A percentile compares a stretch with the other conserved stretches of the same genome.
phyloP scores from a whole-genome alignment of 1,284 basidiomycete species.

The Somion occarium region DNA sequence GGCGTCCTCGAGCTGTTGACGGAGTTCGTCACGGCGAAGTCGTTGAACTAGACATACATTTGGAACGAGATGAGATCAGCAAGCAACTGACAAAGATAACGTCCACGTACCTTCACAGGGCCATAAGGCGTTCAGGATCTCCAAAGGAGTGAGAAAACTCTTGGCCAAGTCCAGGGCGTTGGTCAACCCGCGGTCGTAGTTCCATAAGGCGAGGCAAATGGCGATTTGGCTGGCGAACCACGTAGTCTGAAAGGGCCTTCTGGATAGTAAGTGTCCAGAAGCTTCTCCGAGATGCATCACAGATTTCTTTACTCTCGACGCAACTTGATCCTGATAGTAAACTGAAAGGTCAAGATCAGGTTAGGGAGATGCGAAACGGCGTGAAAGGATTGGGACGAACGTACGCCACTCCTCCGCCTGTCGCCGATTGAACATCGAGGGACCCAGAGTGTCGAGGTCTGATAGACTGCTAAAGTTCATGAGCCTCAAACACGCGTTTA shows the following conservation, averaged over 20 bases:
- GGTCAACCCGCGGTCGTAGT: constrained; percentile 49
- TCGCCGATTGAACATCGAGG: constrained; percentile 54
- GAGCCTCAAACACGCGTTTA: constrained; percentile 12
- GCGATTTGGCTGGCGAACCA: constrained; percentile 47
- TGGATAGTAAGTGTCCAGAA: constrained; percentile 44
- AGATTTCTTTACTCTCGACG: constrained; percentile 47
- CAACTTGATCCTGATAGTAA: constrained; percentile 56
- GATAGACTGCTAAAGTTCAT: constrained; percentile 28
- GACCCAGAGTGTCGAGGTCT: constrained; percentile 25
- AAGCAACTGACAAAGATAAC: background rate
- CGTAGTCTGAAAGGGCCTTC: constrained; percentile 62
- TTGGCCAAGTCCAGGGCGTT: constrained; percentile 66
- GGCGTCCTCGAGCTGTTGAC: constrained; percentile 22
- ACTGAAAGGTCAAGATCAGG: constrained; percentile 34
- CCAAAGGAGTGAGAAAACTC: constrained; percentile 54
- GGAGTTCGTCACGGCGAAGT: constrained; percentile 24
- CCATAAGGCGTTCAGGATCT: constrained; percentile 67
- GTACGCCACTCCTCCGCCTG: constrained; percentile 74
- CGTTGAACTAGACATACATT: constrained; percentile 19
- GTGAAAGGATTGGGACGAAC: constrained; percentile 18
- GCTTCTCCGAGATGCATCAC: constrained; percentile 43
- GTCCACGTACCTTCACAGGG: constrained; percentile 52
- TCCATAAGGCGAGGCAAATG: constrained; percentile 65
- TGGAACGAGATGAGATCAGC: too few species aligned
- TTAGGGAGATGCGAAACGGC: constrained; percentile 4